Evolutionary conservation across 768 basidiomycete species (phyloP).

Genomic region (Leccinum incarnatum): DNA sequence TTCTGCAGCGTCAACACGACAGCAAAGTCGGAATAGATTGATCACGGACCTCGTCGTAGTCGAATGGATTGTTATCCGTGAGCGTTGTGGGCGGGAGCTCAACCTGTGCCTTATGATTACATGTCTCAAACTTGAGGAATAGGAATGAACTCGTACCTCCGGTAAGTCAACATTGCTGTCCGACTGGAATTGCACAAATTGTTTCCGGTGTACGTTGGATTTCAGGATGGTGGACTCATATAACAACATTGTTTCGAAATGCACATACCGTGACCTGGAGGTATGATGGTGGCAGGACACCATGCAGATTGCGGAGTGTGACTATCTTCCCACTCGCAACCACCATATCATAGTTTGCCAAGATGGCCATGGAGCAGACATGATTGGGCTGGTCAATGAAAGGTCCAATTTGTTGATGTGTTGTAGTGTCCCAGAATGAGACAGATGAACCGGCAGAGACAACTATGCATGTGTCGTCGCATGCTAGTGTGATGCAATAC

Average conservation of each 20-base stretch:
- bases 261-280: neutral
- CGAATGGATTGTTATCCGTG: neutral
- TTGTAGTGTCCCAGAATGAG: too few species aligned
- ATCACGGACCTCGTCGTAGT: too few species aligned
- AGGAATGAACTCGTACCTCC: neutral
- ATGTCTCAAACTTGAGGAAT: neutral
- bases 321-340: neutral
- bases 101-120: neutral
- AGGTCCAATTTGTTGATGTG: too few species aligned
- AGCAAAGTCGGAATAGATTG: too few species aligned
- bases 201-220: neutral
- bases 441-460: too few species aligned
- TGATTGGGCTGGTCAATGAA: too few species aligned
- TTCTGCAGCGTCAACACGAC: too few species aligned
- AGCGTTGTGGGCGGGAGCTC: neutral
- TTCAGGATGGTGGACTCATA: fast-evolving
- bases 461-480: too few species aligned
- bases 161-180: neutral
- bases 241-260: too few species aligned
- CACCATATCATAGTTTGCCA: fast-evolving
- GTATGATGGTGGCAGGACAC: neutral
- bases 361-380: neutral
- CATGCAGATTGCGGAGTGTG: neutral
- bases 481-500: too few species aligned
- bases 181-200: neutral